Base-by-base conservation (phyloP, 1,139 yeast species). In the Diutina catenulata region DNA sequence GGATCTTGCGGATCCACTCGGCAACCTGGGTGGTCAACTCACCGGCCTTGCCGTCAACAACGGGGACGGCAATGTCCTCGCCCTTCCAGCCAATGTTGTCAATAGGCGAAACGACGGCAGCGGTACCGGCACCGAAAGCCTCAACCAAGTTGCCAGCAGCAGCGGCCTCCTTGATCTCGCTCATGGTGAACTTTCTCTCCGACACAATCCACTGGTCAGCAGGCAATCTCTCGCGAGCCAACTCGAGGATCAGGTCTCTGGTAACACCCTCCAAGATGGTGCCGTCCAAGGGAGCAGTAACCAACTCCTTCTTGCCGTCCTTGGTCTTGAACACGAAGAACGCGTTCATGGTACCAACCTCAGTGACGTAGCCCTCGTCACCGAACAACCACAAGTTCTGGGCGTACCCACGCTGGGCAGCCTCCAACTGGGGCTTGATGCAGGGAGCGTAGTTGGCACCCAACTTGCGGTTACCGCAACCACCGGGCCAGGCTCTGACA, bases 401-500 rank as follows among this genome's bases (percentile, higher is more conserved):
- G 56, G 82, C 88, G 68, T 78, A 88, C 36, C 98, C 98, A 54
- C 82, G 74, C 35, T 68, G 53, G 39, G 95, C 94, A 38, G 98
- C 97, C 60, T 78, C 76, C 49, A 74, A 64, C 64, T 84, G 95
- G 23, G 97, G 96, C 53, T 74, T 70, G 53, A 88, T 75, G 59
- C 95, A 83, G 41, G 97, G 95, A 33, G 96, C 97, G 56, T 91
- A 91, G 66, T 91, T 91, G 43, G 95, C 97, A 59, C 98, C 98
- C 51, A 91, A 74, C 65, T 91, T 91, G 62, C 76, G 80, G 70
- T 87, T 80, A 60, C 98, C 98, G 46, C 79, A 87, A 57, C 97
- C 98, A 53, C 95, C 95, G 52, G 97, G 97, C 97, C 97, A 91
- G 13, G 98, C 96, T 64, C 97, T 80, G 20, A 88, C 91, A 37